A percentile compares a stretch with the other conserved stretches of the same genome.
Conservation (phyloP, 345 rosid genomes). For the Passiflora organensis region DNA sequence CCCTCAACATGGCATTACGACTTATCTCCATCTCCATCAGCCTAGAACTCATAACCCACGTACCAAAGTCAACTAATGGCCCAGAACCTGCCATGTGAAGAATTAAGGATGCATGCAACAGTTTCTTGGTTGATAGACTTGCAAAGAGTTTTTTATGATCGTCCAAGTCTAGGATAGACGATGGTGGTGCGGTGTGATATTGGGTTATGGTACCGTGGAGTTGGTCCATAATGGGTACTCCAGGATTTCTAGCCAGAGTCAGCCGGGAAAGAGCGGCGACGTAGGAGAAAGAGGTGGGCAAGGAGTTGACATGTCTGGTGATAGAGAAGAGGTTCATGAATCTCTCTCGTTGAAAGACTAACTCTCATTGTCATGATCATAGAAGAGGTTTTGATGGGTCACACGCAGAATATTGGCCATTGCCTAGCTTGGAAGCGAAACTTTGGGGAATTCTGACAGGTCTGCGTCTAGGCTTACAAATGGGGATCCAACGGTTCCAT, state of each 20-base stretch:
- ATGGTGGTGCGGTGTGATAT: too few species aligned
- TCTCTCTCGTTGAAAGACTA: not conserved
- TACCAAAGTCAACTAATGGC: conserved; percentile 65
- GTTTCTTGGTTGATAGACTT: conserved; percentile 36
- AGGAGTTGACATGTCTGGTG: conserved; percentile 13
- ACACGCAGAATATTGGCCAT: too few species aligned
- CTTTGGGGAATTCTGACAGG: not conserved
- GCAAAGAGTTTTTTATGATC: conserved; percentile 54
- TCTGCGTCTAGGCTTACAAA: not conserved
- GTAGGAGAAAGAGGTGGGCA: conserved; percentile 15
- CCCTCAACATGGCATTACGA: conserved; percentile 34
- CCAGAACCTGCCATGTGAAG: conserved; percentile 53
- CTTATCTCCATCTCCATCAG: conserved; percentile 38
- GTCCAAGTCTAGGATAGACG: conserved; percentile 41
- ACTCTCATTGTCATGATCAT: too few species aligned
- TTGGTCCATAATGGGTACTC: conserved; percentile 3
- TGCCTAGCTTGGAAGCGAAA: too few species aligned
- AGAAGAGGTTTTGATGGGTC: too few species aligned
- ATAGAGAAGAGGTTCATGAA: not conserved
- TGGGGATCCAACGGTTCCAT: not conserved
- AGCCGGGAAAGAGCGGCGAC: conserved; percentile 2
- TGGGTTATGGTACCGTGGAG: too few species aligned
- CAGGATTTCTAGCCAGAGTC: conserved; percentile 17
- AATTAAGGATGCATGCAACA: conserved; percentile 45
- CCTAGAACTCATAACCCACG: conserved; percentile 68